Conservation (phyloP, 148 eudicot species). For the Rheum nobile region DNA sequence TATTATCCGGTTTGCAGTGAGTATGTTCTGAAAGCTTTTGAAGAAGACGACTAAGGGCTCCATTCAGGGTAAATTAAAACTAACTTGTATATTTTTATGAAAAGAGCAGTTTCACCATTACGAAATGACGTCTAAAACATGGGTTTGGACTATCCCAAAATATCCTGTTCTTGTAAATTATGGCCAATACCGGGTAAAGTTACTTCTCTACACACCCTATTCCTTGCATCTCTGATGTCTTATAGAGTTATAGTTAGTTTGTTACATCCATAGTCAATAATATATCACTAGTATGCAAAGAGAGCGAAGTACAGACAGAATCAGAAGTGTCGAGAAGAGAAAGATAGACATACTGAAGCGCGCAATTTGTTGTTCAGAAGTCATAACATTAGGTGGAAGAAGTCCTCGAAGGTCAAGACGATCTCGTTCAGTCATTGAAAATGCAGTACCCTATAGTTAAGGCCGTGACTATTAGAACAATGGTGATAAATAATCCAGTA, state of each 20-base stretch:
- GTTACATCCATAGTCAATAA: background rate
- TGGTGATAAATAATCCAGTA: no score
- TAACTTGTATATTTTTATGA: background rate
- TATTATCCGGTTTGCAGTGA: background rate
- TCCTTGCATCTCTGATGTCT: background rate
- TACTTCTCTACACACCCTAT: background rate
- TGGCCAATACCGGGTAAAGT: background rate
- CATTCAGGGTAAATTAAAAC: background rate
- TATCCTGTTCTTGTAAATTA: no score
- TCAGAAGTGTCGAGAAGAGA: background rate
- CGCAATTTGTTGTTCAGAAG: constrained; percentile 70
- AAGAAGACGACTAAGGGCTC: background rate
- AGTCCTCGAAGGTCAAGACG: constrained; percentile 98
- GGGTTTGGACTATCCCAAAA: no score
- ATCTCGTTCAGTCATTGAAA: constrained; percentile 93
- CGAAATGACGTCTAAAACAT: no score
- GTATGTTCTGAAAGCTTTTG: background rate
- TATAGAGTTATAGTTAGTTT: background rate
- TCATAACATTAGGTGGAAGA: constrained; percentile 92
- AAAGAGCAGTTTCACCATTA: background rate
- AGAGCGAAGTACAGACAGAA: background rate
- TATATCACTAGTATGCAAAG: background rate
- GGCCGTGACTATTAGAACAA: background rate
- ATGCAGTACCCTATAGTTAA: constrained; percentile 74
- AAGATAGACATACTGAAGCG: constrained; percentile 69